Conservation (phyloP, 345 rosid genomes). For the Brassica cretica region DNA sequence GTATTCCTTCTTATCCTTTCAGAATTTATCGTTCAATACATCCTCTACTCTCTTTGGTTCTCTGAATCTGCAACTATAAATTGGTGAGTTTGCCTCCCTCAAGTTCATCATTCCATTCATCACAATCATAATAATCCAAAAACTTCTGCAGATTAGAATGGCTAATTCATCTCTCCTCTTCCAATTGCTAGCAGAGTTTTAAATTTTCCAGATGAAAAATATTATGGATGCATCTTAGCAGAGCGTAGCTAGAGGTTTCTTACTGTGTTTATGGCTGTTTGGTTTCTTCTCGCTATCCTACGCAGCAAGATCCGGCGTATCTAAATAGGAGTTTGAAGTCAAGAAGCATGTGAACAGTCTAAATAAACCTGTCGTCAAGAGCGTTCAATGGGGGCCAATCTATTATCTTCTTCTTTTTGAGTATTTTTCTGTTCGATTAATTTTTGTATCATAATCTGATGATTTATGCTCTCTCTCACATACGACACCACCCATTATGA, state of each 20-base stretch:
- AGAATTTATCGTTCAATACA: no score
- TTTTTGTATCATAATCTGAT: slow-evolving; percentile 20
- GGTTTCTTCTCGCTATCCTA: slow-evolving; percentile 46
- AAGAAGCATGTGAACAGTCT: slow-evolving; percentile 82
- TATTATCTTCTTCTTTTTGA: slow-evolving; percentile 3
- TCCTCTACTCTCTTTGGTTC: no score
- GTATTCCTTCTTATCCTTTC: no score
- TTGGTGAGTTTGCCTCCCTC: no score
- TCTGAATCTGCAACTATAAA: no score
- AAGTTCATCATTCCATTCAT: no score
- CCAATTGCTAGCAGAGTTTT: no score
- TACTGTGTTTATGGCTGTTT: slow-evolving; percentile 45
- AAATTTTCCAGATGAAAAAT: no score
- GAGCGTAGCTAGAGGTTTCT: slow-evolving; percentile 37
- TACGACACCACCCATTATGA: slow-evolving; percentile 1
- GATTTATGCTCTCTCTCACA: slow-evolving; percentile 33
- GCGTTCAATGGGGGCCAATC: slow-evolving; percentile 55
- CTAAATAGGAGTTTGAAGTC: slow-evolving; percentile 70
- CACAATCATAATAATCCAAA: no score
- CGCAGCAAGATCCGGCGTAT: slow-evolving; percentile 60
- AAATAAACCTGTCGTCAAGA: slow-evolving; percentile 78
- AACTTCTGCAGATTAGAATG: no score
- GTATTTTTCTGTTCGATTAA: slow-evolving; percentile 12
- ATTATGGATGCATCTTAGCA: slow-evolving; percentile 37
- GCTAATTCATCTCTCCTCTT: no score